Conservation (phyloP, 2,329 filamentous ascomycete species). For the Aaosphaeria arxii region DNA sequence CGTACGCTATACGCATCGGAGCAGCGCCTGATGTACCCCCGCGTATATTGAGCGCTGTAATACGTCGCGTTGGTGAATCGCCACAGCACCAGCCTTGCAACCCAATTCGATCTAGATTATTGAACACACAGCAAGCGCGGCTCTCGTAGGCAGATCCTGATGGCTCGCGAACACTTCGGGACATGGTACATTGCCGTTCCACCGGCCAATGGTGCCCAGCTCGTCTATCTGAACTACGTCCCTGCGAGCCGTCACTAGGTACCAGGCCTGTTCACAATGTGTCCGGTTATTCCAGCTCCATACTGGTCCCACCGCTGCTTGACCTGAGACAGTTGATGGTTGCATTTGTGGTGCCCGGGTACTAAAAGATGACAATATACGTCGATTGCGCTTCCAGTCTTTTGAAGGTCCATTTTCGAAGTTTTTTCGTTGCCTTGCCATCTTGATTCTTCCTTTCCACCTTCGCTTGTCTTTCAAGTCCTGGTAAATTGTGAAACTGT, state of each 20-base stretch:
- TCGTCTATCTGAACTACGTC: slow-evolving; percentile 23
- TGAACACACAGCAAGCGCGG: slow-evolving; percentile 20
- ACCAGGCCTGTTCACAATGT: slow-evolving; percentile 36
- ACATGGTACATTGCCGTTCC: slow-evolving; percentile 31
- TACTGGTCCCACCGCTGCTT: slow-evolving; percentile 19
- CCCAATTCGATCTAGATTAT: slow-evolving; percentile 23
- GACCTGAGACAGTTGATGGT: slow-evolving; percentile 26
- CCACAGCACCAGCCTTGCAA: slow-evolving; percentile 22
- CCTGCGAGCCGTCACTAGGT: slow-evolving; percentile 32
- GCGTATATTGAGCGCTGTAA: slow-evolving; percentile 3
- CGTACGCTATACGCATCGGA: not conserved
- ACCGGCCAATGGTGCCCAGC: slow-evolving; percentile 25
- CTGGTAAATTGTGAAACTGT: slow-evolving; percentile 1
- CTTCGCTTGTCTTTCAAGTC: slow-evolving; percentile 5
- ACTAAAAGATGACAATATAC: slow-evolving; percentile 39
- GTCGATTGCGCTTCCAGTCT: slow-evolving; percentile 15
- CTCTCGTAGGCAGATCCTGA: slow-evolving; percentile 19
- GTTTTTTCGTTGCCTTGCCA: no score
- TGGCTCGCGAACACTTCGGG: slow-evolving; percentile 27
- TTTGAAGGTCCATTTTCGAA: slow-evolving; percentile 6
- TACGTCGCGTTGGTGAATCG: slow-evolving; percentile 16
- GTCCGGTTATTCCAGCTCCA: slow-evolving; percentile 34
- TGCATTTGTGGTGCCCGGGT: slow-evolving; percentile 17
- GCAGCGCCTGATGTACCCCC: slow-evolving; percentile 2
- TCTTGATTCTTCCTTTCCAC: slow-evolving; percentile 8